phyloP scores from a whole-genome alignment of 306 rosid species.

The Quercus gilva region DNA sequence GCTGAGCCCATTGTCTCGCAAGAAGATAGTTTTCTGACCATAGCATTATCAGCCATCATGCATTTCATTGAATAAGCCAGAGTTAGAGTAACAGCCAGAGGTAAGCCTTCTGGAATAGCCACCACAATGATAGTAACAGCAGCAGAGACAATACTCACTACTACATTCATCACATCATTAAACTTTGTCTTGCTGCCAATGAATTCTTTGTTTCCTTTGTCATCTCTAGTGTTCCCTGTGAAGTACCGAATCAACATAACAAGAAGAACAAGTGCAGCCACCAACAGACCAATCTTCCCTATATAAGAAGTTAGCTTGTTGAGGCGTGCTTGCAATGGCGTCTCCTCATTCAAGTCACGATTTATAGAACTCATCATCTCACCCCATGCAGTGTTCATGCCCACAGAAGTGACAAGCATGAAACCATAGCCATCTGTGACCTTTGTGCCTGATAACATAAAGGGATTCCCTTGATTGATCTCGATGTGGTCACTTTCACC shows the following conservation, averaged over 20 bases:
- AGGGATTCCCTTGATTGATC: conserved; percentile 2
- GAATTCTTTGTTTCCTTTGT: background rate
- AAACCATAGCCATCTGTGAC: conserved; percentile 21
- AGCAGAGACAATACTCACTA: conserved; percentile 4
- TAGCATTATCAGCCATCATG: conserved; percentile 28
- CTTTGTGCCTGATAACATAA: conserved; percentile 25
- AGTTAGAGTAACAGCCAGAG: conserved; percentile 22
- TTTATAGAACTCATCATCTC: conserved; percentile 27
- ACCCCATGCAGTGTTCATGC: conserved; percentile 20
- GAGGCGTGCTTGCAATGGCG: conserved; percentile 20
- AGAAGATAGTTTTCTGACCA: conserved; percentile 27
- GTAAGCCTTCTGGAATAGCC: conserved; percentile 28
- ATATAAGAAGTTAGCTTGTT: conserved; percentile 21
- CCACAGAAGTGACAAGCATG: conserved; percentile 28
- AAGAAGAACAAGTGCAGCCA: conserved; percentile 17
- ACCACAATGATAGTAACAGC: conserved; percentile 22
- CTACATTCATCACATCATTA: conserved; percentile 9
- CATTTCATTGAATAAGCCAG: conserved; percentile 26
- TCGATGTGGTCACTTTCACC: conserved; percentile 21
- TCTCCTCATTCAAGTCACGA: conserved; percentile 1
- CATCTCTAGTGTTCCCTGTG: conserved; percentile 18
- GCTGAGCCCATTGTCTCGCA: conserved; percentile 28
- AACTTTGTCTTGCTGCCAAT: conserved; percentile 18
- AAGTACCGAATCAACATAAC: conserved; percentile 21
- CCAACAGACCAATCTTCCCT: conserved; percentile 16